Evolutionary conservation across 768 basidiomycete genomes (phyloP), one percentile per base, ranked within the genome.

Genomic region (Boletus tomentosulus): DNA sequence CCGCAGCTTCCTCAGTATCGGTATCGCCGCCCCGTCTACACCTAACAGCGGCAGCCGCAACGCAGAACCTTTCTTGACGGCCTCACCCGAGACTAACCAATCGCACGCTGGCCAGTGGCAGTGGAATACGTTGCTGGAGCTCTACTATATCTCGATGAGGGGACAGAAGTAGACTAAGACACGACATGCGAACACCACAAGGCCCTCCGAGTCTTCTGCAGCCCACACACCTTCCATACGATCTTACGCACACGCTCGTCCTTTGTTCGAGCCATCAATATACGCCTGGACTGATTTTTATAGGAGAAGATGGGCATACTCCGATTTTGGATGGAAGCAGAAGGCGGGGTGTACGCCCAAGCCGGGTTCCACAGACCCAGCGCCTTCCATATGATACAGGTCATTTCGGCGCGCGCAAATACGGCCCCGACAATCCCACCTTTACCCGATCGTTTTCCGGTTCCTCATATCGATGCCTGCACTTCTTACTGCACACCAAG

Each of bases 271-370:
- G 85, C 27, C 79, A 82, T 37, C 78, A 74, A 12, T 97, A 93
- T 62, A 93, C 86, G 1, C 80, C 82, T 0, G 97, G 97, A 1
- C 79, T 96, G 11, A 88, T 98, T 90, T 5, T 77, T 98, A 3
- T 98, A 93, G 91, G 97, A 97, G 73, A 84, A 81, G 56, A 76
- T 94, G 74, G 93, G 89, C 8, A 95, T 97, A 95, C 66, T 98
- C 30, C 81, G 94, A 24, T 97, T 91, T 74, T 94, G 88, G 87
- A 95, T 96, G 81, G 89, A 90, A 54, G 78, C 77, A 87, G 51
- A 60, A 60, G 34, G 47, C 51, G 7, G 52, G 55, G 0, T 42
- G 50, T 15, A 61, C 53, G 1, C 50, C 57, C 15, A 78, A 28
- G 43, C 5, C 27, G 25, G 42, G 12, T 43, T 11, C 12, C 12